A percentile compares a stretch with the other conserved stretches of the same genome.
Conservation (phyloP, 83 land plant genomes). For the Picea mariana region DNA sequence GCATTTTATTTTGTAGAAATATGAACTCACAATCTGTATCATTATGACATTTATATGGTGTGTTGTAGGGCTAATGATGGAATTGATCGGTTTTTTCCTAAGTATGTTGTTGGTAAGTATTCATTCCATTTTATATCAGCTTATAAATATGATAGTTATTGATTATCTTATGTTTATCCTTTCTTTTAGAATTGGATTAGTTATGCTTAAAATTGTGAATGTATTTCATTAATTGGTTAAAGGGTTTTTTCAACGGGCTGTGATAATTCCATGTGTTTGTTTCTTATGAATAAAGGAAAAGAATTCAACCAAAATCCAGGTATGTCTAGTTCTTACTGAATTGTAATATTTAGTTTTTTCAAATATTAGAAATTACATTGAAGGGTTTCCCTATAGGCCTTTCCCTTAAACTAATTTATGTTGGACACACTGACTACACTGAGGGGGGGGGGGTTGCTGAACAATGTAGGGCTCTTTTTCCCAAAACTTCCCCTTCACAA, state of each 20-base stretch:
- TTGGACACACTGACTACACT: too few relatives aligned
- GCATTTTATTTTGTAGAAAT: too few relatives aligned
- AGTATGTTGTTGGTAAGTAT: constrained; percentile 20
- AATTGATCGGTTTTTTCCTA: constrained; percentile 14
- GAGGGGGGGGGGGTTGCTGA: too few relatives aligned
- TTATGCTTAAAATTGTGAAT: not conserved
- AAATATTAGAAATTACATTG: not conserved
- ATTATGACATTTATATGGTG: too few relatives aligned
- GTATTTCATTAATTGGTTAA: not conserved
- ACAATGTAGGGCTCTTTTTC: too few relatives aligned
- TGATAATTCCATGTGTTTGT: constrained; percentile 19
- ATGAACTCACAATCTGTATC: too few relatives aligned
- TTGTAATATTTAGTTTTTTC: not conserved
- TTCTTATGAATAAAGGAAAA: constrained; percentile 9
- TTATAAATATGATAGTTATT: not conserved
- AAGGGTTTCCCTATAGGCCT: too few relatives aligned
- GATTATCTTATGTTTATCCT: not conserved
- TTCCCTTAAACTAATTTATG: too few relatives aligned
- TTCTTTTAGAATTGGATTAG: not conserved
- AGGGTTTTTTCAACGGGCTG: not conserved
- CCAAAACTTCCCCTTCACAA: too few relatives aligned
- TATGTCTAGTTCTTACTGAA: not conserved
- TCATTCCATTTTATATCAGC: not conserved
- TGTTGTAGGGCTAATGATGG: constrained; percentile 16
- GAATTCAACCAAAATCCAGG: not conserved